These are phyloP conservation scores for Dendrobium catenatum DNA, from an alignment of 106 monocot genomes.

Conservation along the genomic window DNA sequence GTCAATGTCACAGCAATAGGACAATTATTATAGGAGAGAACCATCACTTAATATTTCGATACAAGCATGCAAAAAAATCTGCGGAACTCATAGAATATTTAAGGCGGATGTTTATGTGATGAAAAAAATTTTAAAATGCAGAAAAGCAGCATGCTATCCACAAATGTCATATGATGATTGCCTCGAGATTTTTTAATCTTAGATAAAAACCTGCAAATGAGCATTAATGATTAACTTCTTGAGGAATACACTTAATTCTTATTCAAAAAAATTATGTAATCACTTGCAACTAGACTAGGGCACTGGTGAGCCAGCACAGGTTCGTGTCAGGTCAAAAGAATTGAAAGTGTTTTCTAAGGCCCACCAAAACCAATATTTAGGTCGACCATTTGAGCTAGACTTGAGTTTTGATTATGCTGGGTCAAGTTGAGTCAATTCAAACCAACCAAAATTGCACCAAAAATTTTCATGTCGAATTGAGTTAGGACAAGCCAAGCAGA, in stretches of 20 bases:
- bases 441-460: background rate
- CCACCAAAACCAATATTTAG: background rate
- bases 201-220: no score
- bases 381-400: background rate
- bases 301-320: background rate
- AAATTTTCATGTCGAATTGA: background rate
- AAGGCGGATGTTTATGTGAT: no score
- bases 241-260: background rate
- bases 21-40: no score
- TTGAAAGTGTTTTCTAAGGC: background rate
- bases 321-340: background rate
- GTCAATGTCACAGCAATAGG: no score
- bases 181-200: no score
- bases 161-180: no score
- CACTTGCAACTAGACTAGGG: background rate
- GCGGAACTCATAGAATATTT: no score
- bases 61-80: no score
- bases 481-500: background rate
- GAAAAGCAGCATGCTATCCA: no score
- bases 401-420: background rate
- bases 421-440: background rate
- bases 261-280: background rate
- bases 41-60: no score
- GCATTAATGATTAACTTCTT: background rate
- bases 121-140: no score